phyloP scores from a whole-genome alignment of 345 rosid genomes.

The Noccaea bulbosa region DNA sequence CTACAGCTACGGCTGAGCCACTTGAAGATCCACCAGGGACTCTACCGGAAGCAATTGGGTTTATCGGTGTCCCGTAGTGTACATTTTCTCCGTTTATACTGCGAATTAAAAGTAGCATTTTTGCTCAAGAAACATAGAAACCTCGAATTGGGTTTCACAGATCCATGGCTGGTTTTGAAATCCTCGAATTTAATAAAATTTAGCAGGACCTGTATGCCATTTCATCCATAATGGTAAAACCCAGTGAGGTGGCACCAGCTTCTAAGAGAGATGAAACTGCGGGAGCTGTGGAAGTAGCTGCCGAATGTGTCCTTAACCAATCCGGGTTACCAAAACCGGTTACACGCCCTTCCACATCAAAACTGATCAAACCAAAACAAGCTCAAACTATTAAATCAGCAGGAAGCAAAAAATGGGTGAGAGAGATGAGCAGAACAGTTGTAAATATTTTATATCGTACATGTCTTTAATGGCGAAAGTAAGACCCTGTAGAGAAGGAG shows the following conservation, averaged over 20 bases:
- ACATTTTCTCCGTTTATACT: slow-evolving; percentile 85
- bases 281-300: slow-evolving; percentile 72
- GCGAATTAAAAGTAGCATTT: slow-evolving; percentile 26
- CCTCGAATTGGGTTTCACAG: background rate
- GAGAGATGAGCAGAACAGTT: background rate
- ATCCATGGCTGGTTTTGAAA: too few relatives aligned
- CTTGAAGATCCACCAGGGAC: slow-evolving; percentile 97
- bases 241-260: slow-evolving; percentile 75
- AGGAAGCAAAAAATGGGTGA: background rate
- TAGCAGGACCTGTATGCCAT: slow-evolving; percentile 75
- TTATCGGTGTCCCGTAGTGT: slow-evolving; percentile 86
- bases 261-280: slow-evolving; percentile 64
- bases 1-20: slow-evolving; percentile 97
- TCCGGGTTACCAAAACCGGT: slow-evolving; percentile 95
- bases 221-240: slow-evolving; percentile 88
- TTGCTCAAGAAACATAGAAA: slow-evolving; percentile 27
- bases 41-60: slow-evolving; percentile 74
- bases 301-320: slow-evolving; percentile 81
- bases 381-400: background rate
- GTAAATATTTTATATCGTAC: slow-evolving; percentile 40
- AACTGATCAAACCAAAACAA: slow-evolving; percentile 50
- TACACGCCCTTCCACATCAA: slow-evolving; percentile 77
- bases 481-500: slow-evolving; percentile 62
- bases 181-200: background rate
- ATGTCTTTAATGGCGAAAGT: slow-evolving; percentile 92